Base-by-base conservation (phyloP, 2,329 filamentous ascomycete genomes). In the Talaromyces sp. region DNA sequence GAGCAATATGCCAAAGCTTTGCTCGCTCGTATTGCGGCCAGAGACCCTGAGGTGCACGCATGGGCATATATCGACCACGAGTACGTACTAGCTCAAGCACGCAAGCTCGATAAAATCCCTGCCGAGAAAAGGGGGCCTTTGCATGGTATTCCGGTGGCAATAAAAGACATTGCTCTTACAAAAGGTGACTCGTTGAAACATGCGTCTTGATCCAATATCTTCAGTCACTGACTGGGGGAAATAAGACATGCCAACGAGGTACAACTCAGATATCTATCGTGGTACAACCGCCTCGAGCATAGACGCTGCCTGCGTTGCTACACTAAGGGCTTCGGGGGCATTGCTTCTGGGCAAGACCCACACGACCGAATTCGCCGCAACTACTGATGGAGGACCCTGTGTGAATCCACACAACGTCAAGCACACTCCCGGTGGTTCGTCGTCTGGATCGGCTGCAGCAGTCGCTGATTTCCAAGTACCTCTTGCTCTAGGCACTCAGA, bases 381-480 rank as follows among this genome's bases (percentile, higher is more conserved):
- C 47, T 1, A 51, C 31, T 7, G n/a, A 27, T 4, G 60, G 60
- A 8, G 30, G 53, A 14, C 63, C 63, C 78, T 82, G 84, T 61
- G 84, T 73, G 3, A 90, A 90, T 68, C 85, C 87, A 0, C 82
- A 84, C 63, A 75, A 82, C 63, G 63, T 74, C 0, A 63, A 61
- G 0, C 78, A 81, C 4, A 89, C 87, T 0, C 87, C 88, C 0
- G 88, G 88, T 0, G 88, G 88, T 53, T 89, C 87, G 0, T 89
- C 86, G 0, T 85, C 86, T 0, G 88, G 88, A 0, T 89, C 87
- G 0, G 88, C 80, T 0, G 87, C 87, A 0, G 87, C 85, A 0
- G 87, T 90, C 0, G 87, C 78, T 6, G 88, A 90, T 65, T 82
- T 83, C 58, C 87, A 90, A 64, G 82, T 81, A 0, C 85, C 87